A percentile compares a stretch with the other conserved stretches of the same genome.
Conservation (phyloP, 805 yeast genomes). For the Kodamaea hsintzibuensis region DNA sequence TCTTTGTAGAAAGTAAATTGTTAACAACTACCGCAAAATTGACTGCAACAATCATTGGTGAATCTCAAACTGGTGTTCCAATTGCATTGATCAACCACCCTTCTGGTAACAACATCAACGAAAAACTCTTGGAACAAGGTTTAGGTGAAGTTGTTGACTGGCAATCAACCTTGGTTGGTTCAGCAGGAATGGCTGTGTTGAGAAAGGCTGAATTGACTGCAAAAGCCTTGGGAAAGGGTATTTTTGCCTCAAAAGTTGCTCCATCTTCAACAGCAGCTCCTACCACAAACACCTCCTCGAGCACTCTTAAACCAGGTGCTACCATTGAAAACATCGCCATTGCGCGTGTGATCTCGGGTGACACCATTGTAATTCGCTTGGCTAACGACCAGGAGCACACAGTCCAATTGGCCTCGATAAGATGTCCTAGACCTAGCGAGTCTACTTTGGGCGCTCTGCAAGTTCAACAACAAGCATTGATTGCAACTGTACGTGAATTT, state of each 20-base stretch:
- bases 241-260: slow-evolving; percentile 50
- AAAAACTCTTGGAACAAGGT: slow-evolving; percentile 65
- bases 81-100: slow-evolving; percentile 65
- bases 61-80: slow-evolving; percentile 59
- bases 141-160: slow-evolving; percentile 76
- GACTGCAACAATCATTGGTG: slow-evolving; percentile 60
- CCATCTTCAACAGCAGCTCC: slow-evolving; percentile 16
- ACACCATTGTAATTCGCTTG: slow-evolving; percentile 59
- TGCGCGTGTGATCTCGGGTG: slow-evolving; percentile 64
- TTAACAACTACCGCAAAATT: slow-evolving; percentile 55
- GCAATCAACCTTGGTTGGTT: slow-evolving; percentile 72
- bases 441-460: slow-evolving; percentile 40
- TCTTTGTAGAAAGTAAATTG: slow-evolving; percentile 62
- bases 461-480: slow-evolving; percentile 49
- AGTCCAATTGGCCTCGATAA: slow-evolving; percentile 73
- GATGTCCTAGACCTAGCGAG: slow-evolving; percentile 72
- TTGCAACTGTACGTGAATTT: slow-evolving; percentile 70
- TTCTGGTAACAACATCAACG: slow-evolving; percentile 71
- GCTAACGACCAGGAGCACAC: slow-evolving; percentile 53
- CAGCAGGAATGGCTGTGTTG: slow-evolving; percentile 57
- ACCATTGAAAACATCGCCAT: slow-evolving; percentile 53
- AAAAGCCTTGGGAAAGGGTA: slow-evolving; percentile 53
- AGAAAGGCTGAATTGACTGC: slow-evolving; percentile 69
- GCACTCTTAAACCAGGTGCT: slow-evolving; percentile 45
- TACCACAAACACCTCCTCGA: slow-evolving; percentile 15